phyloP scores from a whole-genome alignment of 805 yeast species.

The Candida maesae region DNA sequence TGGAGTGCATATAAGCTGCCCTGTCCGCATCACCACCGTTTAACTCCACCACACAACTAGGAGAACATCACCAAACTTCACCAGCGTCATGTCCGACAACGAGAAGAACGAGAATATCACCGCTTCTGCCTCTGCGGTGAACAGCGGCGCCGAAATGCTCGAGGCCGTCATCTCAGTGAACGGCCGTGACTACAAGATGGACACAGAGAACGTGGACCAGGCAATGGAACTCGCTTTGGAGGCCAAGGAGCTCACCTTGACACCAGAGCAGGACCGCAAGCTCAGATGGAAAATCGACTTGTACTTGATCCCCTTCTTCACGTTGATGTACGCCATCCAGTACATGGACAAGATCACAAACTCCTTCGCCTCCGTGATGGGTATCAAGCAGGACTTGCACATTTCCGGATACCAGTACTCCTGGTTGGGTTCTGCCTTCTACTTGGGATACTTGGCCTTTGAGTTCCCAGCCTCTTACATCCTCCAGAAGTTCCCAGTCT shows the following conservation, averaged over 20 bases:
- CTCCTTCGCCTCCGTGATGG: slow-evolving; percentile 48
- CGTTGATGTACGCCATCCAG: slow-evolving; percentile 46
- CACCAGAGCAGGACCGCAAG: slow-evolving; percentile 31
- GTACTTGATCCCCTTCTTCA: slow-evolving; percentile 47
- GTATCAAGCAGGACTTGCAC: slow-evolving; percentile 39
- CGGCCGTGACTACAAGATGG: slow-evolving; percentile 16
- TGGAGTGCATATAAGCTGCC: too few relatives aligned
- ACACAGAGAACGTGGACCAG: slow-evolving; percentile 33
- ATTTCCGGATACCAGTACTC: slow-evolving; percentile 44
- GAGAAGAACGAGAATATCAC: not conserved
- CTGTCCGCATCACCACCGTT: too few relatives aligned
- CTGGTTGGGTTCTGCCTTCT: slow-evolving; percentile 60
- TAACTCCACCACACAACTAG: too few relatives aligned
- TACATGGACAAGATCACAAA: slow-evolving; percentile 57
- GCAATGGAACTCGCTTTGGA: slow-evolving; percentile 41
- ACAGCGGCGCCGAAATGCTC: slow-evolving; percentile 3
- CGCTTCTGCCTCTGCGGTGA: not conserved
- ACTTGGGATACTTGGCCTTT: slow-evolving; percentile 59
- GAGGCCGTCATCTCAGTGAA: slow-evolving; percentile 13
- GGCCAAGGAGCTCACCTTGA: slow-evolving; percentile 29
- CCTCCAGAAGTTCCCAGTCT: slow-evolving; percentile 55
- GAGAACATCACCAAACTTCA: too few relatives aligned
- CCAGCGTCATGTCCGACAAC: not conserved
- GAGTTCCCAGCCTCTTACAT: slow-evolving; percentile 45
- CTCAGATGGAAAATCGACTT: slow-evolving; percentile 48